Conservation (phyloP, 2,329 filamentous ascomycete genomes). For the Ustulina deusta region DNA sequence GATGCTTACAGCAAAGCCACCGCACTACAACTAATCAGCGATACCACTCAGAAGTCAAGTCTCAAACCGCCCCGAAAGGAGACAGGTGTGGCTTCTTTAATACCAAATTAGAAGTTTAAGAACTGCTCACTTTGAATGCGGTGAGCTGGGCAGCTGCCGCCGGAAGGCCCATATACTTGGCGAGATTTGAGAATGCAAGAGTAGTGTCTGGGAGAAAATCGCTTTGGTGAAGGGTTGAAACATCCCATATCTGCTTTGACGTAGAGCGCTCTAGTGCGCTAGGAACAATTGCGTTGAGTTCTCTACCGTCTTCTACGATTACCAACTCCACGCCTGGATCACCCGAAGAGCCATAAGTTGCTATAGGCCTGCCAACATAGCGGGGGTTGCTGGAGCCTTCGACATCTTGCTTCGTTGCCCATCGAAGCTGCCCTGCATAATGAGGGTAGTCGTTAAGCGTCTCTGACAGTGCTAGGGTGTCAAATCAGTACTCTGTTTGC, state of each 20-base stretch:
- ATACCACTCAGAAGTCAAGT: not conserved
- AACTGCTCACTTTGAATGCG: constrained; percentile 31
- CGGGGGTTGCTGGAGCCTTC: constrained; percentile 37
- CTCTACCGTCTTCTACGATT: constrained; percentile 47
- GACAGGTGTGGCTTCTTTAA: too few relatives aligned
- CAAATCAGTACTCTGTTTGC: constrained; percentile 20
- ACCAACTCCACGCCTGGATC: constrained; percentile 59
- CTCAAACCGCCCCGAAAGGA: not conserved
- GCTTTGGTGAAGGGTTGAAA: constrained; percentile 51
- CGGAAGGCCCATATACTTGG: constrained; percentile 48
- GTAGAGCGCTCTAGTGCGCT: constrained; percentile 39
- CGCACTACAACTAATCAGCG: constrained; percentile 52
- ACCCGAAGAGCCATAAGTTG: constrained; percentile 51
- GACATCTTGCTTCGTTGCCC: constrained; percentile 49
- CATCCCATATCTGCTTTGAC: constrained; percentile 51
- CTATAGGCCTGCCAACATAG: constrained; percentile 52
- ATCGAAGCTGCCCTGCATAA: constrained; percentile 57
- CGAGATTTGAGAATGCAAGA: constrained; percentile 52
- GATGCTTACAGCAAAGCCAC: constrained; percentile 57
- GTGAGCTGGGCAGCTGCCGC: constrained; percentile 55
- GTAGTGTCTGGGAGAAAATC: constrained; percentile 51
- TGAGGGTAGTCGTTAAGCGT: constrained; percentile 57
- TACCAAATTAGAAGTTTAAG: not conserved
- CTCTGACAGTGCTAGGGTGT: constrained; percentile 47
- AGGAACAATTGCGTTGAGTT: constrained; percentile 51